These are phyloP conservation scores for Melampsora larici-populina DNA, from an alignment of 1,284 basidiomycete genomes.

Conservation along the genomic window DNA sequence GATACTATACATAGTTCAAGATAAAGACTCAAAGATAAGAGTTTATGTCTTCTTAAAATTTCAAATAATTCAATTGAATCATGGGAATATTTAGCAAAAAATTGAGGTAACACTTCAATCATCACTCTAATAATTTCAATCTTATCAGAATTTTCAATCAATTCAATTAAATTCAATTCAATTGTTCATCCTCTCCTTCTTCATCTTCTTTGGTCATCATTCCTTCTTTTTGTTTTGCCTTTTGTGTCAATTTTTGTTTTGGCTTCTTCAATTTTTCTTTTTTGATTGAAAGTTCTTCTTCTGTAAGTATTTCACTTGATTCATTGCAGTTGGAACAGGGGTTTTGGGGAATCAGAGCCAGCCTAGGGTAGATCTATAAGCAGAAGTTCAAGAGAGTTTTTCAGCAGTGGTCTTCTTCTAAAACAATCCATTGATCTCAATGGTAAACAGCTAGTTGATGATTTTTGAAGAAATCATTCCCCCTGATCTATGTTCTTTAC, in stretches of 20 bases:
- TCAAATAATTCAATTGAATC: slow-evolving; percentile 77
- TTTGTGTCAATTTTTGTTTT: not conserved
- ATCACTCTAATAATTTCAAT: slow-evolving; percentile 76
- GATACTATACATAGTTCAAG: slow-evolving; percentile 85
- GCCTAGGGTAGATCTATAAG: no score
- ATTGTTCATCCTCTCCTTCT: not conserved
- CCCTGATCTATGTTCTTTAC: no score
- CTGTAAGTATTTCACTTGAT: slow-evolving; percentile 62
- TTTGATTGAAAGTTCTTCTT: slow-evolving; percentile 46
- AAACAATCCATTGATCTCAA: no score
- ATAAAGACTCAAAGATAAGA: slow-evolving; percentile 86
- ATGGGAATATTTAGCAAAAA: slow-evolving; percentile 90
- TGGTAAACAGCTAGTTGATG: no score
- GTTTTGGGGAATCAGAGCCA: no score
- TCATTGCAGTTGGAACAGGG: no score
- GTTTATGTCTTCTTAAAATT: slow-evolving; percentile 72
- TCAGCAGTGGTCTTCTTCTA: no score
- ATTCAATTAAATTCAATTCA: slow-evolving; percentile 49
- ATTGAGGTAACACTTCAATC: slow-evolving; percentile 78
- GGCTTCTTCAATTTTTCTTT: slow-evolving; percentile 17
- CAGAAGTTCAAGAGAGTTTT: no score
- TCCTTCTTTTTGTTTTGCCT: slow-evolving; percentile 20
- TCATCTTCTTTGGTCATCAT: slow-evolving; percentile 23
- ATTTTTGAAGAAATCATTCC: no score
- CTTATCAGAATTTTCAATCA: slow-evolving; percentile 67